phyloP scores from a whole-genome alignment of 2,329 filamentous ascomycete genomes.

The Raffaelea albimanens region DNA sequence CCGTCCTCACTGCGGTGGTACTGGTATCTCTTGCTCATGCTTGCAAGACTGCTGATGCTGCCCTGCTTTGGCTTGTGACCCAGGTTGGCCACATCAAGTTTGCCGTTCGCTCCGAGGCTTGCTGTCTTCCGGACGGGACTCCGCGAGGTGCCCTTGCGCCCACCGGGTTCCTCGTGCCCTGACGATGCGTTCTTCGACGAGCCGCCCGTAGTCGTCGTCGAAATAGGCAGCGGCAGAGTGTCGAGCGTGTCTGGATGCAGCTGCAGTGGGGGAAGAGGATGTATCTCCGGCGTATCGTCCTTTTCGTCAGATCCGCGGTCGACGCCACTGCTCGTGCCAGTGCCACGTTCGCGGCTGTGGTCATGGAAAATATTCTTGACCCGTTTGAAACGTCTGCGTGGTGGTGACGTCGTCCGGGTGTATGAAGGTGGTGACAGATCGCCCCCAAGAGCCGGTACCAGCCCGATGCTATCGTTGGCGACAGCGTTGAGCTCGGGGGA shows the following conservation, averaged over 20 bases:
- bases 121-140: slow-evolving; percentile 28
- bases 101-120: slow-evolving; percentile 24
- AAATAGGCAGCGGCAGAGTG: background rate
- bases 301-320: background rate
- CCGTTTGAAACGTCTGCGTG: slow-evolving; percentile 47
- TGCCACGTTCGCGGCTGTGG: slow-evolving; percentile 33
- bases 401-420: slow-evolving; percentile 56
- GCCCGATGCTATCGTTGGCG: slow-evolving; percentile 32
- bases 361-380: slow-evolving; percentile 48
- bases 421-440: slow-evolving; percentile 50
- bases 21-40: slow-evolving; percentile 24
- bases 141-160: slow-evolving; percentile 11
- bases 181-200: background rate
- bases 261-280: background rate
- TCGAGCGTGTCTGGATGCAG: background rate
- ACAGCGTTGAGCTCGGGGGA: slow-evolving; percentile 40
- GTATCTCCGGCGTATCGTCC: no score
- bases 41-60: slow-evolving; percentile 40
- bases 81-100: no score
- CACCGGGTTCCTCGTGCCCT: no score
- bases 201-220: background rate
- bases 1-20: slow-evolving; percentile 11
- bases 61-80: slow-evolving; percentile 35
- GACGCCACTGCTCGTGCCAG: background rate
- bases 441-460: slow-evolving; percentile 50